phyloP scores from a whole-genome alignment of 148 eudicot genomes.

The Rhododendron williamsianum region DNA sequence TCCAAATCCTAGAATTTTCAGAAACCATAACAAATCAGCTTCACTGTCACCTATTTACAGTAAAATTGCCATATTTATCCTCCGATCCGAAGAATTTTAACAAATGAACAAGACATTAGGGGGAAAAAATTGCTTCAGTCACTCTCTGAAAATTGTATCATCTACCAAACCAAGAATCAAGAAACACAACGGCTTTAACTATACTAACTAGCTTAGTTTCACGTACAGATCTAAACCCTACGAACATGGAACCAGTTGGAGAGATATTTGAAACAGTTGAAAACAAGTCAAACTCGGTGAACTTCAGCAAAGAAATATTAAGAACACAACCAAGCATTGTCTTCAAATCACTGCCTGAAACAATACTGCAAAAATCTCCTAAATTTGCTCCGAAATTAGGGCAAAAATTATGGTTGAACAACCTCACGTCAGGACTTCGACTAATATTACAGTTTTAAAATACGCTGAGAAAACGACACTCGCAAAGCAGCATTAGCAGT shows the following conservation, averaged over 20 bases:
- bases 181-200: neutral
- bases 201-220: neutral
- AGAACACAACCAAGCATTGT: neutral
- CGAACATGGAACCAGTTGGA: neutral
- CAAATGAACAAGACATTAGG: neutral
- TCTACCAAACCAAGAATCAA: neutral
- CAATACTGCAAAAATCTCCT: neutral
- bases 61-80: neutral
- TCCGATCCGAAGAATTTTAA: neutral
- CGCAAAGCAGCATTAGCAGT: neutral
- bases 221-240: neutral
- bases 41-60: neutral
- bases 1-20: slow-evolving; percentile 17
- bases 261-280: neutral
- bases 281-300: neutral
- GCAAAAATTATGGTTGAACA: neutral
- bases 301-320: neutral
- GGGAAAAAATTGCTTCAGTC: neutral
- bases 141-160: neutral
- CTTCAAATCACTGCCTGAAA: neutral
- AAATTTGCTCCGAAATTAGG: slow-evolving; percentile 1
- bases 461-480: neutral
- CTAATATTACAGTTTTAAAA: neutral
- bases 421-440: neutral
- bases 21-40: neutral